Conservation (phyloP, 306 rosid genomes). For the Mimosa pudica region DNA sequence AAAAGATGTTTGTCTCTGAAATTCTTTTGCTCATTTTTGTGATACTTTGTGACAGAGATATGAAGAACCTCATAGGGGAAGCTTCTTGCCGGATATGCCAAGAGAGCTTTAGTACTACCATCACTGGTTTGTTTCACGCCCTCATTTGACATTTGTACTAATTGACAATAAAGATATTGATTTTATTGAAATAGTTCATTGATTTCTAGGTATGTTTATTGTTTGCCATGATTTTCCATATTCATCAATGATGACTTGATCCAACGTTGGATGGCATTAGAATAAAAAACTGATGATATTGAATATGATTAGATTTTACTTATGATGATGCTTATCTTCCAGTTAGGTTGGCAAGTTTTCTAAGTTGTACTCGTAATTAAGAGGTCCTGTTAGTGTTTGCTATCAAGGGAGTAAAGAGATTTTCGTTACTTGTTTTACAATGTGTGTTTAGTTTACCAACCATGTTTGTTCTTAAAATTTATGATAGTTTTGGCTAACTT, state of each 20-base stretch:
- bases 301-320: neutral
- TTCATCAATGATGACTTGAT: neutral
- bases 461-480: neutral
- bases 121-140: conserved; percentile 61
- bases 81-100: conserved; percentile 90
- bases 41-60: conserved; percentile 63
- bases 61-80: conserved; percentile 95
- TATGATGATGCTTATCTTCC: neutral
- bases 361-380: neutral
- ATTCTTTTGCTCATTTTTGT: conserved; percentile 1
- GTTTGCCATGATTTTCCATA: conserved; percentile 5
- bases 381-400: neutral
- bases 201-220: neutral
- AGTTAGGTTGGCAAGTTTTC: neutral
- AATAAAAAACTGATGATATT: neutral
- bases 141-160: neutral
- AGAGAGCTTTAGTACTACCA: conserved; percentile 87
- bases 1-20: neutral
- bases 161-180: neutral
- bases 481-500: neutral
- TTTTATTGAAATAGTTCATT: neutral
- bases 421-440: neutral
- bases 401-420: neutral
- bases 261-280: neutral
- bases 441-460: neutral